Conservation (phyloP, 2,329 filamentous ascomycete species). For the Zasmidium citrigriseum region DNA sequence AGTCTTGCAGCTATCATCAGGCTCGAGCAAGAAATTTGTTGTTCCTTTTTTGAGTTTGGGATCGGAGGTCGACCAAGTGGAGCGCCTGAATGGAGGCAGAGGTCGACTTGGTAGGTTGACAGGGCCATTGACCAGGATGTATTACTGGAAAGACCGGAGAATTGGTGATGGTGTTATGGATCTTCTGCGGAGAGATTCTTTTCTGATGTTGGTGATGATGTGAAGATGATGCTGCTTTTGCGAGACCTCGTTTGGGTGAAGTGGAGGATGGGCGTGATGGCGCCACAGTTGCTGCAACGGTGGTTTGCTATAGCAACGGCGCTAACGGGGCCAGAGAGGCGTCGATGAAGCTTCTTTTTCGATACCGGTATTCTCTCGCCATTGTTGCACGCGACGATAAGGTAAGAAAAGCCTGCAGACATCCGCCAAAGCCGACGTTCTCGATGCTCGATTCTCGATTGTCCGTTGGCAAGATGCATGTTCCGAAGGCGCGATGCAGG, state of each 20-base stretch:
- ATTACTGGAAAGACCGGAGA: no score
- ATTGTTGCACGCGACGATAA: not conserved
- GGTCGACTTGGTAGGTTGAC: not conserved
- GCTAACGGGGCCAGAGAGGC: not conserved
- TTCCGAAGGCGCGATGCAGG: not conserved
- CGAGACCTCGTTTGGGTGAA: not conserved
- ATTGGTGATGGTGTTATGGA: no score
- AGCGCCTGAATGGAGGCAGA: no score
- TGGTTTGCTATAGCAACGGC: not conserved
- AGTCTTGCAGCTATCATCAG: not conserved
- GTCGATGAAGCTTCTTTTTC: not conserved
- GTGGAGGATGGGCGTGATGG: not conserved
- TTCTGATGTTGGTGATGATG: not conserved
- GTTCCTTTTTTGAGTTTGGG: slow-evolving; percentile 1
- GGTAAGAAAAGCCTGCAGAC: not conserved
- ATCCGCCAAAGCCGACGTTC: not conserved
- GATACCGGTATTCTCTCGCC: not conserved
- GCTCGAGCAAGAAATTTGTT: not conserved
- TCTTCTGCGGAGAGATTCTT: no score
- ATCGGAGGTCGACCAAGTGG: not conserved
- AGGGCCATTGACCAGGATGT: no score
- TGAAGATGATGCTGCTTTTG: not conserved
- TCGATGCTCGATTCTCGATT: not conserved
- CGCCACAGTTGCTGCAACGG: not conserved
- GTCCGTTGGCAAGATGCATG: not conserved